Evolutionary conservation across 495 filamentous ascomycete species (phyloP).

Genomic region (Beverwykella pulmonaria): DNA sequence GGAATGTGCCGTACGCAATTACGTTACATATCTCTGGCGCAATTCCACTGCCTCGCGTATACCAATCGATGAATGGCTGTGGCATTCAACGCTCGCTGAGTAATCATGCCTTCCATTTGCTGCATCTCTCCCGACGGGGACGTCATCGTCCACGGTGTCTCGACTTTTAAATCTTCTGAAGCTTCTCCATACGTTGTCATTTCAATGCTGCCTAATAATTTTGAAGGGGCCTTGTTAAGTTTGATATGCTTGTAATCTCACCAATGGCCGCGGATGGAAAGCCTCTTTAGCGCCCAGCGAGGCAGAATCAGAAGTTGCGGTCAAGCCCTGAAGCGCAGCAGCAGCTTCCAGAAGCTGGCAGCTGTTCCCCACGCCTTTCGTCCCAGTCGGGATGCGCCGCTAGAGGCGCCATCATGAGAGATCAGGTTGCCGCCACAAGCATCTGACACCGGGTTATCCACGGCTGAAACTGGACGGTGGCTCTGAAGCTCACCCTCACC

Average conservation of each 20-base stretch:
- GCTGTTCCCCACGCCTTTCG: not conserved
- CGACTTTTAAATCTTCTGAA: not conserved
- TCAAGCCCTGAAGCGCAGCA: not conserved
- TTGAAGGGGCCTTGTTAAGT: not conserved
- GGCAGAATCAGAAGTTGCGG: conserved; percentile 31
- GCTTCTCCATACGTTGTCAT: not conserved
- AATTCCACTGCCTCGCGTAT: too few species aligned
- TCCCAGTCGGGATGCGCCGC: not conserved
- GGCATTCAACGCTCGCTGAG: too few species aligned
- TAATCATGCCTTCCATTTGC: too few species aligned
- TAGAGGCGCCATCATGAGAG: too few species aligned
- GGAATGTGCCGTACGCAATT: too few species aligned
- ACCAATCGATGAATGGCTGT: too few species aligned
- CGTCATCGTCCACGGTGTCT: too few species aligned
- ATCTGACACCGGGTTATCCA: conserved; percentile 1
- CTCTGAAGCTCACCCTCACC: not conserved
- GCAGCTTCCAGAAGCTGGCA: not conserved
- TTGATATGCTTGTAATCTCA: not conserved
- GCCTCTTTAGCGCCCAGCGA: conserved; percentile 12
- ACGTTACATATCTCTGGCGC: too few species aligned
- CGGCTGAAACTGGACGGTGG: conserved; percentile 13
- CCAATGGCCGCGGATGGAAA: not conserved
- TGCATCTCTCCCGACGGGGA: too few species aligned
- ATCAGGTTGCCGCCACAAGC: not conserved
- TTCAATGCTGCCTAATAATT: not conserved